These are phyloP conservation scores for Tetrahymena malaccensis DNA, from an alignment of 73 alveolate genomes.

Conservation along the genomic window DNA sequence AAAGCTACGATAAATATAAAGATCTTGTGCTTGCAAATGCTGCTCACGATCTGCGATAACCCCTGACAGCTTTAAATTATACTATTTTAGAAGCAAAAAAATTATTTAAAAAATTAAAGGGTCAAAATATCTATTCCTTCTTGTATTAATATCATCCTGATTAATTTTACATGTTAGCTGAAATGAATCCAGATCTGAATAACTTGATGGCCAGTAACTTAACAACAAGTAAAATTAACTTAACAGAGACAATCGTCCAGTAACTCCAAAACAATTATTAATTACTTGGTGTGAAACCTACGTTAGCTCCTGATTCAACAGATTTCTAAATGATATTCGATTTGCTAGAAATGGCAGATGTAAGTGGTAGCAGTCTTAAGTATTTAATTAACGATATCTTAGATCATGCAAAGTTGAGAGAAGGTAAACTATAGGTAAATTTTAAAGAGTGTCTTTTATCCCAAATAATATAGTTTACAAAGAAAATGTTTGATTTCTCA, in stretches of 20 bases:
- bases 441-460: not conserved
- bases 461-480: not conserved
- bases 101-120: not conserved
- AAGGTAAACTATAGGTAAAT: not conserved
- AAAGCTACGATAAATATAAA: not conserved
- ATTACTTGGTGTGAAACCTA: not conserved
- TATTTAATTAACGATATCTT: not conserved
- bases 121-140: not conserved
- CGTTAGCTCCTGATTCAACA: not conserved
- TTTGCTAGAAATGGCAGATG: not conserved
- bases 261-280: not conserved
- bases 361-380: not conserved
- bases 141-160: not conserved
- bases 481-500: not conserved
- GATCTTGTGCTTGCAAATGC: not conserved
- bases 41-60: not conserved
- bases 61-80: not conserved
- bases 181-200: not conserved
- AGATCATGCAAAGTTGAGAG: not conserved
- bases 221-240: not conserved
- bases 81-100: not conserved
- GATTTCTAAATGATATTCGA: not conserved
- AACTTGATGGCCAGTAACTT: not conserved
- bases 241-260: not conserved
- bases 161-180: not conserved